Evolutionary conservation across 495 filamentous ascomycete genomes (phyloP), one percentile per base, ranked within the genome.

Genomic region (Aspergillus affinis): DNA sequence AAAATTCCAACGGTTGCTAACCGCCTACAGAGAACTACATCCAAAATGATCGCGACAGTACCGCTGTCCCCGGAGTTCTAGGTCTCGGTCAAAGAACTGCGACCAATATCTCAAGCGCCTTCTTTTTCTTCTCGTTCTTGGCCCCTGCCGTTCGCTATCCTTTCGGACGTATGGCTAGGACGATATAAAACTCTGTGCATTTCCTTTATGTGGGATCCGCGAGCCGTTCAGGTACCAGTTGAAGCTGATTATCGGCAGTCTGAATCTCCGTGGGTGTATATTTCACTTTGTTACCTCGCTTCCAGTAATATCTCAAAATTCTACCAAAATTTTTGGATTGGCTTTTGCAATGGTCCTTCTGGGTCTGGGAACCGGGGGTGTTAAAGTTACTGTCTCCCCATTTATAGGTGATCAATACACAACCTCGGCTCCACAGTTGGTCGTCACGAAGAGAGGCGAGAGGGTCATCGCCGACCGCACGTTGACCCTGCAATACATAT

Each of bases 321-420:
- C 48, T n/a, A 9, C 17, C 8, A 51, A 26, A 20, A 51, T 26
- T 27, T 27, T 27, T 6, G 48, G 48, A 4, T 27, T 51, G 21
- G 48, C 27, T 15, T 20, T 51, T 27, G 9, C 48, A 15, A 51
- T 51, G 48, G 27, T 27, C 10, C 27, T 51, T 4, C 21, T 51
- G 27, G 48, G 48, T 51, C 48, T 51, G 20, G 48, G 48, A 13
- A 27, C 27, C 18, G 48, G 48, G 27, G 48, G 48, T 26, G 27
- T 27, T 10, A 51, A 51, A 12, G 48, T 20, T 13, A 27, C 48
- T 13, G 27, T 51, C 20, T 26, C 48, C 8, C 48, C 48, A 5
- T 51, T 51, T n/a, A 51, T 51, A 51, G 48, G 48, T 13, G 48
- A 51, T 51, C 48, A 51, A 51, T 51, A 51, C 17, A 21, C 48